A percentile compares a stretch with the other conserved stretches of the same genome.
Evolutionary conservation across 2,329 filamentous ascomycete species (phyloP).

Genomic region (Botrytis sinoallii): DNA sequence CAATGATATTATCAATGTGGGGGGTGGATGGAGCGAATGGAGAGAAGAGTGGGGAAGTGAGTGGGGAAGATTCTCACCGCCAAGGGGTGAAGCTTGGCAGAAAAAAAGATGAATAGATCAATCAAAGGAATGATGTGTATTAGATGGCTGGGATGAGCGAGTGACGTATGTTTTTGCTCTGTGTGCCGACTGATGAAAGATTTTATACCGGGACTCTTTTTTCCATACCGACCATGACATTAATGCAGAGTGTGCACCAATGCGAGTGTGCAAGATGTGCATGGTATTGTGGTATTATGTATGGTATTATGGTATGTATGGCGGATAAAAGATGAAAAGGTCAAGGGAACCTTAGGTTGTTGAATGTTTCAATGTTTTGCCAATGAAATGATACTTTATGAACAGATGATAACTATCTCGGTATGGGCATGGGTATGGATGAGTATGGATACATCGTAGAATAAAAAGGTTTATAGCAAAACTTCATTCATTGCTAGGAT

Average conservation of each 20-base stretch:
- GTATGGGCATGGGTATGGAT: no score
- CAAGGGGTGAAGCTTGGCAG: neutral
- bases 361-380: no score
- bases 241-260: neutral
- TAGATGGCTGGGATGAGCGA: neutral
- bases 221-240: neutral
- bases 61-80: neutral
- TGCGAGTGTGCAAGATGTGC: neutral
- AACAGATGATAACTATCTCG: neutral
- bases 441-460: no score
- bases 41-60: neutral
- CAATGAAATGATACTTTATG: neutral
- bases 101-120: neutral
- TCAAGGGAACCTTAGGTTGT: no score
- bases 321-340: no score
- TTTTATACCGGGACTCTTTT: neutral
- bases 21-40: neutral
- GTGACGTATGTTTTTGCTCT: conserved; percentile 2
- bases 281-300: no score
- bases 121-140: neutral
- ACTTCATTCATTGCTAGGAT: neutral
- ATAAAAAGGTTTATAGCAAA: no score
- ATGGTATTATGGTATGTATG: neutral
- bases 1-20: neutral
- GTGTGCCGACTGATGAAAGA: neutral